Percentiles rank a stretch among this genome's conserved stretches.
These are phyloP conservation scores for Astragalus glycyphyllos DNA, from an alignment of 306 rosid genomes.

Conservation along the genomic window DNA sequence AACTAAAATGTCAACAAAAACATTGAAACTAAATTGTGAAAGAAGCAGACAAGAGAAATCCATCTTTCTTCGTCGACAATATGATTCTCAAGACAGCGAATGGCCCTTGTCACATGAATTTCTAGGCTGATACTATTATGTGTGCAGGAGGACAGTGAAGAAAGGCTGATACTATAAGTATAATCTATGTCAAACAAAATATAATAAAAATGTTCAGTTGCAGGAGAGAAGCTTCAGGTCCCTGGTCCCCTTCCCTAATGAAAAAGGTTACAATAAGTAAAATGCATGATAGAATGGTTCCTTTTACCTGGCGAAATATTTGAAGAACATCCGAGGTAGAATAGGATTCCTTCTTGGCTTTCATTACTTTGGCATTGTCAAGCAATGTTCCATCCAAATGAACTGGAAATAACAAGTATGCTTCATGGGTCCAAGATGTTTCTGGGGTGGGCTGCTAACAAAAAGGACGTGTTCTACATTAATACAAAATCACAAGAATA, in stretches of 20 bases:
- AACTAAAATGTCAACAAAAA: slow-evolving; percentile 28
- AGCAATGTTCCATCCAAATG: slow-evolving; percentile 96
- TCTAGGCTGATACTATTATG: slow-evolving; percentile 26
- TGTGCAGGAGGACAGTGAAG: slow-evolving; percentile 11
- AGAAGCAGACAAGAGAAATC: slow-evolving; percentile 35
- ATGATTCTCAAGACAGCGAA: slow-evolving; percentile 21
- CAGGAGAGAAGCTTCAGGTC: background rate
- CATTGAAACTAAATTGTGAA: slow-evolving; percentile 9
- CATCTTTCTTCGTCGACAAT: slow-evolving; percentile 25
- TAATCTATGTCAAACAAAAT: background rate
- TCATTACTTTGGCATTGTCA: slow-evolving; percentile 86
- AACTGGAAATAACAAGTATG: slow-evolving; percentile 93
- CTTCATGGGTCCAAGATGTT: slow-evolving; percentile 93
- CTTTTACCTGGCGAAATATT: slow-evolving; percentile 83
- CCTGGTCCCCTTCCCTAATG: background rate
- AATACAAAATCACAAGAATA: slow-evolving; percentile 34
- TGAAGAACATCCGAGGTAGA: slow-evolving; percentile 90
- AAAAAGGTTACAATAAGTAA: background rate
- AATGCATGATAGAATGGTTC: slow-evolving; percentile 26
- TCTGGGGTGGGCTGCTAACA: slow-evolving; percentile 78
- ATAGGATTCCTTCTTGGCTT: slow-evolving; percentile 78
- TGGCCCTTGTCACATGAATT: slow-evolving; percentile 26
- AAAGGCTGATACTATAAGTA: slow-evolving; percentile 10
- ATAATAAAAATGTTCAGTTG: slow-evolving; percentile 23
- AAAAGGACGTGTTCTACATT: slow-evolving; percentile 35